Conservation (phyloP, 2,329 filamentous ascomycete species). For the Hypoxylon sp. region DNA sequence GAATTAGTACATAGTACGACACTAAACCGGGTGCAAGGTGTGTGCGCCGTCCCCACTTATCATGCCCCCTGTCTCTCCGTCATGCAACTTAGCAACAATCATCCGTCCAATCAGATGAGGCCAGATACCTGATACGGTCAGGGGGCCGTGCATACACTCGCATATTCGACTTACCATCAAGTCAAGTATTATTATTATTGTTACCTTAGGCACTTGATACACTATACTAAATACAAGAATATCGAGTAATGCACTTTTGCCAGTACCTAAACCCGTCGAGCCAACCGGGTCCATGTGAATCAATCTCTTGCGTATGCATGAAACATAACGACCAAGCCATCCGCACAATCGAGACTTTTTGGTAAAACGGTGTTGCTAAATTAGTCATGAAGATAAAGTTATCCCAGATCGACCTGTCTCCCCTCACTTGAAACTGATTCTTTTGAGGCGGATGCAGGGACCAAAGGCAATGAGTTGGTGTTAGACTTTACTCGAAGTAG, state of each 20-base stretch:
- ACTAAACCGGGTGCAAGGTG: conserved; percentile 30
- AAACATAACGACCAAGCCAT: conserved; percentile 14
- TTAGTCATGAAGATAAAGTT: conserved; percentile 39
- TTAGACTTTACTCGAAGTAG: conserved; percentile 26
- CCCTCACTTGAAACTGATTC: conserved; percentile 13
- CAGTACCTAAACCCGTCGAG: background rate
- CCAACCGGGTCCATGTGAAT: conserved; percentile 3
- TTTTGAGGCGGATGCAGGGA: conserved; percentile 35
- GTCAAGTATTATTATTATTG: conserved; percentile 24
- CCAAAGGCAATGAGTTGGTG: conserved; percentile 24
- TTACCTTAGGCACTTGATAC: conserved; percentile 7
- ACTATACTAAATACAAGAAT: too few species aligned
- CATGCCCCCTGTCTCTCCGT: conserved; percentile 39
- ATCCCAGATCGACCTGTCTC: conserved; percentile 35
- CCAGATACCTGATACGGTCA: conserved; percentile 36
- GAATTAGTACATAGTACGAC: conserved; percentile 26
- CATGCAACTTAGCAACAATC: conserved; percentile 45
- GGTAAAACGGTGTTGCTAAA: conserved; percentile 37
- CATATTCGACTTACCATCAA: conserved; percentile 19
- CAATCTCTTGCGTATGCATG: conserved; percentile 17
- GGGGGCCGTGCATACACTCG: conserved; percentile 29
- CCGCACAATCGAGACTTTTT: conserved; percentile 32
- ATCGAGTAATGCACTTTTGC: conserved; percentile 6
- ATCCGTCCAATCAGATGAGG: conserved; percentile 38
- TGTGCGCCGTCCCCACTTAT: conserved; percentile 36